These are phyloP conservation scores for Neoboletus brunneissimus DNA, from an alignment of 768 basidiomycete species.

Conservation along the genomic window DNA sequence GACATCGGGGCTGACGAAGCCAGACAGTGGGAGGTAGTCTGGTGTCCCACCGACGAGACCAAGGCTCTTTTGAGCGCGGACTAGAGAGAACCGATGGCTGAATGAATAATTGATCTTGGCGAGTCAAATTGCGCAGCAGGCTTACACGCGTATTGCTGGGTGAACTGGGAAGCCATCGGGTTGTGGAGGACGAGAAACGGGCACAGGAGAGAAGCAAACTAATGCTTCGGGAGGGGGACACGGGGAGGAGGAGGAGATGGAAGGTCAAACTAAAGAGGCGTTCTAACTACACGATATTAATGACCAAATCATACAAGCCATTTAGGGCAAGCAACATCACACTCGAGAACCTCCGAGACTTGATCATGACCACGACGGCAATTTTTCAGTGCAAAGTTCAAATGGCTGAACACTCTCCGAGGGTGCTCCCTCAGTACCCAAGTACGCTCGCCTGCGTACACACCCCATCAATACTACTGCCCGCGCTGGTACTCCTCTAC, in stretches of 20 bases:
- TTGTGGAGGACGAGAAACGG: conserved; percentile 32
- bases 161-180: conserved; percentile 67
- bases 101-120: conserved; percentile 11
- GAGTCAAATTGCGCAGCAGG: conserved; percentile 14
- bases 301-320: background rate
- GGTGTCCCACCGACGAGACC: conserved; percentile 84
- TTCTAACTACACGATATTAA: background rate
- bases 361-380: too few species aligned
- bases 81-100: conserved; percentile 39
- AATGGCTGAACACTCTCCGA: too few species aligned
- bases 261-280: conserved; percentile 22
- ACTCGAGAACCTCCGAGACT: too few species aligned
- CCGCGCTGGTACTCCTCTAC: too few species aligned
- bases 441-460: too few species aligned
- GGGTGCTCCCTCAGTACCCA: too few species aligned
- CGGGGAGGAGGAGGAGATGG: conserved; percentile 21
- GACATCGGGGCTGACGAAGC: conserved; percentile 64
- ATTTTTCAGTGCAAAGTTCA: too few species aligned
- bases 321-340: conserved; percentile 12
- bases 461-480: too few species aligned
- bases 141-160: conserved; percentile 86
- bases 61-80: conserved; percentile 91
- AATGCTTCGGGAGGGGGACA: conserved; percentile 60
- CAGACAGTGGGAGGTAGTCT: conserved; percentile 61
- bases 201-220: conserved; percentile 63